A percentile compares a stretch with the other conserved stretches of the same genome.
phyloP scores from a whole-genome alignment of 2,329 filamentous ascomycete species.

The Diaporthe ilicicola region DNA sequence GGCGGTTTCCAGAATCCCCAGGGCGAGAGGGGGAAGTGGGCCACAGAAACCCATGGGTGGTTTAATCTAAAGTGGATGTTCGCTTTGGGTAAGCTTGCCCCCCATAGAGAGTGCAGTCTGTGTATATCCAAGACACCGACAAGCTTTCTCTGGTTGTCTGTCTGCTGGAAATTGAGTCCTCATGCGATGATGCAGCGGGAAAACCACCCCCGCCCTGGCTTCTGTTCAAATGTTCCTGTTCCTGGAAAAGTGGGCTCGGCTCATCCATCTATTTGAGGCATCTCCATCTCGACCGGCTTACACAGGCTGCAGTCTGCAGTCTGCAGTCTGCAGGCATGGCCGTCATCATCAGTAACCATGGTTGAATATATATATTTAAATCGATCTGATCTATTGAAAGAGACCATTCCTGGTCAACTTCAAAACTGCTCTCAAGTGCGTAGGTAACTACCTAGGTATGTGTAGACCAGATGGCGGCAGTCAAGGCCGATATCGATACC shows the following conservation, averaged over 20 bases:
- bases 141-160: slow-evolving; percentile 4
- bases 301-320: background rate
- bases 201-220: background rate
- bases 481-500: background rate
- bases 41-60: background rate
- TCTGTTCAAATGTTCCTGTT: background rate
- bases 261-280: background rate
- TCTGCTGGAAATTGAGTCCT: slow-evolving; percentile 1
- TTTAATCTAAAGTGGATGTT: slow-evolving; percentile 6
- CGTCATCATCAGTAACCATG: background rate
- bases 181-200: background rate
- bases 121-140: background rate
- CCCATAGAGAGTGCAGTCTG: background rate
- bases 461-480: too few species aligned
- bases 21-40: background rate
- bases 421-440: background rate
- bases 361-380: background rate
- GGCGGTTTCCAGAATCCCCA: slow-evolving; percentile 12
- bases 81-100: background rate
- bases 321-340: too few species aligned
- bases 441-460: background rate
- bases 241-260: slow-evolving; percentile 15
- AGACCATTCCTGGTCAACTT: background rate
- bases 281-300: background rate
- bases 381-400: background rate